A percentile compares a stretch with the other conserved stretches of the same genome.
Evolutionary conservation across 371 early-diverging fungal species (phyloP).

Genomic region (Saksenaea vasiformis): DNA sequence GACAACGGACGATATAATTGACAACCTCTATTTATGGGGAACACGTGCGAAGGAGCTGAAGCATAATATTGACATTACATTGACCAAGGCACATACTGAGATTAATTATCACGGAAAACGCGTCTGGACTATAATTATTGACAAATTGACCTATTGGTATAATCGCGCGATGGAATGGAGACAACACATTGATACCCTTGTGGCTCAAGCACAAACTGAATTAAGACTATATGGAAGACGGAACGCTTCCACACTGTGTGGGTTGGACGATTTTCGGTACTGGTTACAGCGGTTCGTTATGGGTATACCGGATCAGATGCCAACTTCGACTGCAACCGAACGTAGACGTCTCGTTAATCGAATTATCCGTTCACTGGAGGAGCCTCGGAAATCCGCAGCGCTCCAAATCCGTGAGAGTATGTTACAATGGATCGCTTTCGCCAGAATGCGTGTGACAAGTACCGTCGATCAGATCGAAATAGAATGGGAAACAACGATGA

Average conservation of each 20-base stretch:
- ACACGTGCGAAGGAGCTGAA: neutral
- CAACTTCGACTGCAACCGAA: neutral
- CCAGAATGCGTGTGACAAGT: neutral
- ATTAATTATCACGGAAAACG: neutral
- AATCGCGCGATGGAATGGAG: neutral
- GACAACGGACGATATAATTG: neutral
- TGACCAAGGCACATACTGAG: neutral
- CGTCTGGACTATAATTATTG: neutral
- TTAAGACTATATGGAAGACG: neutral
- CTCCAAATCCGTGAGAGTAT: neutral
- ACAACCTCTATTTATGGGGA: neutral
- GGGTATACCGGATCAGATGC: neutral
- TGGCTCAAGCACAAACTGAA: neutral
- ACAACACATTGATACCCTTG: neutral
- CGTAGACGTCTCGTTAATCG: conserved; percentile 1
- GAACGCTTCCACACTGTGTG: neutral
- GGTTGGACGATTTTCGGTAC: neutral
- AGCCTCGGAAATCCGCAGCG: neutral
- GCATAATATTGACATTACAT: neutral
- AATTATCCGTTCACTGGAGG: neutral
- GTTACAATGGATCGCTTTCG: neutral
- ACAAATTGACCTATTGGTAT: neutral
- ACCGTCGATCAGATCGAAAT: neutral
- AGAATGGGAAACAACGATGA: neutral
- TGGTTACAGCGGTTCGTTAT: neutral